These are phyloP conservation scores for Pseudognaphalium luteoalbum DNA, from an alignment of 129 eudicot genomes.

Conservation along the genomic window DNA sequence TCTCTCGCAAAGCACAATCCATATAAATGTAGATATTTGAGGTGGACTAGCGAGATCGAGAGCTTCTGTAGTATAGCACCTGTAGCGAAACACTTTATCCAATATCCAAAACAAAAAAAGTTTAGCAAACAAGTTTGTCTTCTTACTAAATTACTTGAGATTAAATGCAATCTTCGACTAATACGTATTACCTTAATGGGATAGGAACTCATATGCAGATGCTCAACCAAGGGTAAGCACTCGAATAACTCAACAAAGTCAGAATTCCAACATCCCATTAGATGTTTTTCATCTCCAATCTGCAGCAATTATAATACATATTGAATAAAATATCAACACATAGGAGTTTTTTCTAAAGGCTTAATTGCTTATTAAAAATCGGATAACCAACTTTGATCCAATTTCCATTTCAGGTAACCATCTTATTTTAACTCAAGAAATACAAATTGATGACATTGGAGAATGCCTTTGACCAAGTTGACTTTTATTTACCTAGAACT, in stretches of 20 bases:
- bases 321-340: background rate
- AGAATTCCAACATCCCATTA: constrained; percentile 18
- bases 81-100: constrained; percentile 31
- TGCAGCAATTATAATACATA: constrained; percentile 7
- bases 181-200: constrained; percentile 15
- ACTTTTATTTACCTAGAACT: too few relatives aligned
- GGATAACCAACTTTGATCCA: background rate
- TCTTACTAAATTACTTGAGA: background rate
- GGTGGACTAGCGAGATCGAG: constrained; percentile 4
- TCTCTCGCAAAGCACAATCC: constrained; percentile 29
- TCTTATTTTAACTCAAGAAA: too few relatives aligned
- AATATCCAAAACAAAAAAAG: background rate
- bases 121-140: background rate
- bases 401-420: too few relatives aligned
- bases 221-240: constrained; percentile 21
- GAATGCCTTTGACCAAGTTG: background rate
- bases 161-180: background rate
- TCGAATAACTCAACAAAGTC: constrained; percentile 23
- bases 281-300: constrained; percentile 18
- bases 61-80: constrained; percentile 26
- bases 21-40: constrained; percentile 1
- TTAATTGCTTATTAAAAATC: background rate
- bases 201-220: constrained; percentile 19
- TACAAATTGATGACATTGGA: too few relatives aligned
- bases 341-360: background rate